Conservation (phyloP, 73 alveolate genomes). For the Tetrahymena thermophila region DNA sequence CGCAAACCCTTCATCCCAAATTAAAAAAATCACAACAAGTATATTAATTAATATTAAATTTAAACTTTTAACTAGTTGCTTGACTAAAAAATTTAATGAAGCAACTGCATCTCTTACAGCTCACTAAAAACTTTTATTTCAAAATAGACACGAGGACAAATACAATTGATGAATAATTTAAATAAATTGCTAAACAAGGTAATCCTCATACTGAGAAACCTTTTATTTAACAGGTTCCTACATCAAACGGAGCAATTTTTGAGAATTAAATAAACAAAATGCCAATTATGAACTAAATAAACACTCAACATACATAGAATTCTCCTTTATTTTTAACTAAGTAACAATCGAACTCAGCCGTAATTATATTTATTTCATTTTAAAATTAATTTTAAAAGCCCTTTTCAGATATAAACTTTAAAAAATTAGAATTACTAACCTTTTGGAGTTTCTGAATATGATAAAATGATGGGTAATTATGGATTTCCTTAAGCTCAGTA, state of each 20-base stretch:
- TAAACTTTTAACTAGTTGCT: no score
- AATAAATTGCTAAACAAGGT: background rate
- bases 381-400: background rate
- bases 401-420: background rate
- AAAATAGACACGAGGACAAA: background rate
- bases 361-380: background rate
- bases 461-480: background rate
- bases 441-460: background rate
- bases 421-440: background rate
- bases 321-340: background rate
- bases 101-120: background rate
- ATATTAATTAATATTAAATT: background rate
- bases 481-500: background rate
- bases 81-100: no score
- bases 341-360: background rate
- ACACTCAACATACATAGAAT: background rate
- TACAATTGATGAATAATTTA: background rate
- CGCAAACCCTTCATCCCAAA: background rate
- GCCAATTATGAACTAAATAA: background rate
- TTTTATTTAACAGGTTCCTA: background rate
- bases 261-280: background rate
- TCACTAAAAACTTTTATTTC: background rate
- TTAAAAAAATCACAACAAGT: background rate
- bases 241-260: background rate
- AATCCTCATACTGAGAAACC: background rate